Percentiles rank a stretch among this genome's conserved stretches.
Evolutionary conservation across 768 basidiomycete genomes (phyloP).

Genomic region (Trametopsis cervina): DNA sequence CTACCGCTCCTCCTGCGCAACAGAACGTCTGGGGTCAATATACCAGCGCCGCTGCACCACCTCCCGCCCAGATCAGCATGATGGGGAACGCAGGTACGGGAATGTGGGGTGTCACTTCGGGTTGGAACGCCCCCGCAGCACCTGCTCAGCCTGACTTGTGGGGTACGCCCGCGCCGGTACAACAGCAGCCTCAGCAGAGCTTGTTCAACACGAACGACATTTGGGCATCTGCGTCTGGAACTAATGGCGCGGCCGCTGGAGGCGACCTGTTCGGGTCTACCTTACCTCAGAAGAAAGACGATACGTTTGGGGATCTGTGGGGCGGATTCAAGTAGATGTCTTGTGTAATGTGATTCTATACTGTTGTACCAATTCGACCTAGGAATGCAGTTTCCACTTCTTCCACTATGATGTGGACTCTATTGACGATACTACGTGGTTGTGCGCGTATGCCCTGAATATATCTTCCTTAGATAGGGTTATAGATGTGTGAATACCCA

Average conservation of each 20-base stretch:
- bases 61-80: conserved; percentile 38
- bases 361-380: too few species aligned
- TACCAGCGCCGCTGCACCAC: conserved; percentile 21
- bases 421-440: not conserved
- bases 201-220: conserved; percentile 43
- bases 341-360: not conserved
- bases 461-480: not conserved
- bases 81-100: conserved; percentile 19
- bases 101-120: conserved; percentile 41
- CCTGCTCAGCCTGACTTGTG: conserved; percentile 28
- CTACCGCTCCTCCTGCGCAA: conserved; percentile 2
- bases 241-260: conserved; percentile 13
- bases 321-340: conserved; percentile 63
- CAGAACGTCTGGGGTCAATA: conserved; percentile 21
- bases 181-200: conserved; percentile 30
- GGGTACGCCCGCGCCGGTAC: conserved; percentile 24
- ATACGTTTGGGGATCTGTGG: conserved; percentile 81
- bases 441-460: not conserved
- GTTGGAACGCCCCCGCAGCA: conserved; percentile 43
- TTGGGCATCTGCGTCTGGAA: conserved; percentile 43
- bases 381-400: too few species aligned
- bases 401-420: too few species aligned
- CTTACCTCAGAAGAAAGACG: conserved; percentile 54
- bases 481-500: not conserved
- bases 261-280: conserved; percentile 31